Conservation (phyloP, 345 rosid species). For the Theobroma cacao region DNA sequence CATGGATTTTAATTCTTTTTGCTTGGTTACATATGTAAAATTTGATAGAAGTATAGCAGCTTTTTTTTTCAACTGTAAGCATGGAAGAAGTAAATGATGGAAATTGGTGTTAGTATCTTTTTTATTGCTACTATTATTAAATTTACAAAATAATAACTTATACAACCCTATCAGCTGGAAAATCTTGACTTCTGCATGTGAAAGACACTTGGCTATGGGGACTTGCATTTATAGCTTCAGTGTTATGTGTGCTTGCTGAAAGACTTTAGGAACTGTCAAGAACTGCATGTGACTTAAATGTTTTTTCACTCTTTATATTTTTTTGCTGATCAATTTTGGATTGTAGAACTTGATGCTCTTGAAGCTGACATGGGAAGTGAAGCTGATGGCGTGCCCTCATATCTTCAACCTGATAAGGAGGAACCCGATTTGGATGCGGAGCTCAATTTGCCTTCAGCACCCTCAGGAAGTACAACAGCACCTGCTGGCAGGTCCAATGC, state of each 20-base stretch:
- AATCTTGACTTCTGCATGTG: not conserved
- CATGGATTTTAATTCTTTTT: not conserved
- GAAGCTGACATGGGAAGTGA: slow-evolving; percentile 99
- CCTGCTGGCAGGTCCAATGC: slow-evolving; percentile 55
- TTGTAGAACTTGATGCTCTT: slow-evolving; percentile 89
- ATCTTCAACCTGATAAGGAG: slow-evolving; percentile 89
- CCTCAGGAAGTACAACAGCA: slow-evolving; percentile 51
- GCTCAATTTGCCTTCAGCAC: slow-evolving; percentile 84
- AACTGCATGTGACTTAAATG: not conserved
- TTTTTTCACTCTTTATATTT: not conserved
- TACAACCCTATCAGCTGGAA: not conserved
- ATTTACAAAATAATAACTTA: not conserved
- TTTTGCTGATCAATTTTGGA: slow-evolving; percentile 4
- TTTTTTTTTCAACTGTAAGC: not conserved
- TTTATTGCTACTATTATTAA: not conserved
- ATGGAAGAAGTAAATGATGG: not conserved
- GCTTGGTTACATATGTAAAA: not conserved
- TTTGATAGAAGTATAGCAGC: not conserved
- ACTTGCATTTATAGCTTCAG: not conserved
- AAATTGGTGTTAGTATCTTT: not conserved
- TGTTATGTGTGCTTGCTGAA: too few relatives aligned
- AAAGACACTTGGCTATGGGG: not conserved
- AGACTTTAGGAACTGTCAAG: not conserved
- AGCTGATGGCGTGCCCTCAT: slow-evolving; percentile 84
- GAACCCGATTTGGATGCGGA: slow-evolving; percentile 71